phyloP scores from a whole-genome alignment of 257 asterid genomes.

The Verbascum thapsus region DNA sequence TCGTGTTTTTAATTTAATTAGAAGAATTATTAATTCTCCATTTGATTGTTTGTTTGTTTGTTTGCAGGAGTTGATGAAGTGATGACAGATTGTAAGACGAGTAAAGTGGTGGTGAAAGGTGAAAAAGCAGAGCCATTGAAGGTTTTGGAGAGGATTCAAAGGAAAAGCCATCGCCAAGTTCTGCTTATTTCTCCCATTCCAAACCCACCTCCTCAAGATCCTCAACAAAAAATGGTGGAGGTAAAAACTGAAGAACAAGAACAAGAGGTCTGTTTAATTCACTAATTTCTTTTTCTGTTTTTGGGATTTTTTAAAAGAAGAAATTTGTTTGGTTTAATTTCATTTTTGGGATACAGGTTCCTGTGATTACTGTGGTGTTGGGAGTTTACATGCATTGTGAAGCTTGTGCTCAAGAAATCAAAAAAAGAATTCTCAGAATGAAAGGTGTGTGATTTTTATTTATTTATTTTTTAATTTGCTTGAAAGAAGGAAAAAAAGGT shows the following conservation, averaged over 20 bases:
- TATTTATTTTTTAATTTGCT: neutral
- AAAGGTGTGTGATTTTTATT: constrained; percentile 46
- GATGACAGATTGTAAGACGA: constrained; percentile 67
- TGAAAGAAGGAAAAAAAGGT: neutral
- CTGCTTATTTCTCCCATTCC: constrained; percentile 86
- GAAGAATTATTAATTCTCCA: no score
- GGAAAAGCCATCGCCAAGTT: constrained; percentile 92
- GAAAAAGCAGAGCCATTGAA: constrained; percentile 93
- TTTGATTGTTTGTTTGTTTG: no score
- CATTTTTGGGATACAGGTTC: constrained; percentile 50
- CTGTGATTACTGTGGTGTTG: constrained; percentile 62
- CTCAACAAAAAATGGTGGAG: constrained; percentile 44
- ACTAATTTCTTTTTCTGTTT: neutral
- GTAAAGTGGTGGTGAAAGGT: constrained; percentile 87
- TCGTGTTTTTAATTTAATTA: no score
- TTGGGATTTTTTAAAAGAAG: neutral
- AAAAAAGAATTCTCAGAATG: constrained; percentile 71
- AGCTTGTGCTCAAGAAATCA: constrained; percentile 94
- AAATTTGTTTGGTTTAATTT: neutral
- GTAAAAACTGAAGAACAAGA: constrained; percentile 62
- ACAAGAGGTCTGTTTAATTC: constrained; percentile 52
- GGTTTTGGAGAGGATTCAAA: constrained; percentile 79
- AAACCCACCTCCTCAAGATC: constrained; percentile 53
- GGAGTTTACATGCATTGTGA: constrained; percentile 97
- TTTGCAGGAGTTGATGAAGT: constrained; percentile 85